A percentile compares a stretch with the other conserved stretches of the same genome.
Evolutionary conservation across 345 rosid genomes (phyloP).

Genomic region (Mangifera indica): DNA sequence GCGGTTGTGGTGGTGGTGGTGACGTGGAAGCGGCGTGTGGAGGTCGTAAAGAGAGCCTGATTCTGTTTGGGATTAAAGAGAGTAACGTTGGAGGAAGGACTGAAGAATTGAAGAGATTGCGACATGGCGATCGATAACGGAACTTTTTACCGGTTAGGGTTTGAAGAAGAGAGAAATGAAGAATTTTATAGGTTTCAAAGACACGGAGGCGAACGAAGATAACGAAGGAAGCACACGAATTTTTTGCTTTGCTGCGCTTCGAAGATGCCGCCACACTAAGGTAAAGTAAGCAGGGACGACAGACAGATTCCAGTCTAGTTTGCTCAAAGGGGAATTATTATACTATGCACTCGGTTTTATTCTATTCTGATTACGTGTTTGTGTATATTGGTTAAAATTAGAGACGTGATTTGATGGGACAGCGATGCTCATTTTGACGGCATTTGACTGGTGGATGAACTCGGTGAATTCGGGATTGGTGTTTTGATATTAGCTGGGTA

Average conservation of each 20-base stretch:
- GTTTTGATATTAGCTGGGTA: too few species aligned
- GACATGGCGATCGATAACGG: conserved; percentile 41
- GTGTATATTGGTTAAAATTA: neutral
- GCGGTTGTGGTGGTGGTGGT: neutral
- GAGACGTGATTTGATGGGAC: neutral
- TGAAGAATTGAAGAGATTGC: conserved; percentile 61
- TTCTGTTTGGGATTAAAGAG: conserved; percentile 22
- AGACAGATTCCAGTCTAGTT: neutral
- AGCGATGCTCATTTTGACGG: neutral
- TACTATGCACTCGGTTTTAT: neutral
- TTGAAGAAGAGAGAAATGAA: conserved; percentile 5
- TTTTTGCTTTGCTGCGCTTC: neutral
- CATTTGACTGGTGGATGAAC: neutral
- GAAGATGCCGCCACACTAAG: conserved; percentile 32
- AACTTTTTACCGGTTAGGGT: neutral
- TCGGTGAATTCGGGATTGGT: too few species aligned
- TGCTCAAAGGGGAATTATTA: neutral
- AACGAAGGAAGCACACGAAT: conserved; percentile 15
- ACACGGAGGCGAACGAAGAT: conserved; percentile 32
- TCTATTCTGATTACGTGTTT: neutral
- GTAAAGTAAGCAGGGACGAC: conserved; percentile 11
- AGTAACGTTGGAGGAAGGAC: conserved; percentile 41
- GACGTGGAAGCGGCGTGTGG: conserved; percentile 36
- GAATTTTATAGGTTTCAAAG: conserved; percentile 5
- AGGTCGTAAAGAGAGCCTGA: conserved; percentile 28